Percentiles rank a stretch among this genome's conserved stretches.
These are phyloP conservation scores for Spizellomyces punctatus DNA, from an alignment of 192 early-diverging fungal genomes.

Conservation along the genomic window DNA sequence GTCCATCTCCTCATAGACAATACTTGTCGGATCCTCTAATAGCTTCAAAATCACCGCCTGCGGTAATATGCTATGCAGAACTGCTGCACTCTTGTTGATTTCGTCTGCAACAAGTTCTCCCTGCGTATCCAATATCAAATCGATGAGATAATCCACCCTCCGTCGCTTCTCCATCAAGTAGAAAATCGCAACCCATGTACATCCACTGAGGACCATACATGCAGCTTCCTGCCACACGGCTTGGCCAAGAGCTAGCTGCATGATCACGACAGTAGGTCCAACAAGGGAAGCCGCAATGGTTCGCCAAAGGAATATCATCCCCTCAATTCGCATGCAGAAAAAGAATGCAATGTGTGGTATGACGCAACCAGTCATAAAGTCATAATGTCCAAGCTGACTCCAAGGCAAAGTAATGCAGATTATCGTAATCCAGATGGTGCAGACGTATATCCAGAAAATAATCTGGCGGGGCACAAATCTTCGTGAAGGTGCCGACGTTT, in stretches of 20 bases:
- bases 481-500: neutral
- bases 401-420: slow-evolving; percentile 23
- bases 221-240: slow-evolving; percentile 25
- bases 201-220: slow-evolving; percentile 7
- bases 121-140: slow-evolving; percentile 47
- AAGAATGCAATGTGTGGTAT: slow-evolving; percentile 25
- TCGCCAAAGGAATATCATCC: slow-evolving; percentile 24
- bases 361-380: slow-evolving; percentile 19
- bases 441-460: slow-evolving; percentile 8
- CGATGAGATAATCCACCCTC: slow-evolving; percentile 35
- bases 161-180: slow-evolving; percentile 12
- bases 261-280: slow-evolving; percentile 3
- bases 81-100: slow-evolving; percentile 37
- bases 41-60: slow-evolving; percentile 46
- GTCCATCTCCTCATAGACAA: slow-evolving; percentile 50
- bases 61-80: slow-evolving; percentile 51
- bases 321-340: slow-evolving; percentile 35
- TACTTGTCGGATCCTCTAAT: slow-evolving; percentile 39
- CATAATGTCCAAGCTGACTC: slow-evolving; percentile 10
- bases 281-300: neutral
- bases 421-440: slow-evolving; percentile 11
- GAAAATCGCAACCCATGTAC: slow-evolving; percentile 22
- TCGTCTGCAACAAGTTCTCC: slow-evolving; percentile 49
- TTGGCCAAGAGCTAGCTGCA: slow-evolving; percentile 12
- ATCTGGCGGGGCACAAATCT: slow-evolving; percentile 6